phyloP scores from a whole-genome alignment of 2,329 filamentous ascomycete species.

The Escovopsis sp. region DNA sequence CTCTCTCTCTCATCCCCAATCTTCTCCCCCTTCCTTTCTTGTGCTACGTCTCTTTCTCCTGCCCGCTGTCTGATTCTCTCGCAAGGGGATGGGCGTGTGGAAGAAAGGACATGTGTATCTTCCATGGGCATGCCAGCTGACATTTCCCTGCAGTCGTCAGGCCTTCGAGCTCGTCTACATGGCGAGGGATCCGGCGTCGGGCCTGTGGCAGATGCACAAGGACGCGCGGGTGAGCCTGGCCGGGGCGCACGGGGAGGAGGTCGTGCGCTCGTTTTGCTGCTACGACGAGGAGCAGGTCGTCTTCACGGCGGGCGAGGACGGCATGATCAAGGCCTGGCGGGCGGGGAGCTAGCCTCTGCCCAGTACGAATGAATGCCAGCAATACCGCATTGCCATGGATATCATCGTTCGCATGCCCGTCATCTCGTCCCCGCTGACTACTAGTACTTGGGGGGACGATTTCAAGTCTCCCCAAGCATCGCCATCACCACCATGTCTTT shows the following conservation, averaged over 20 bases:
- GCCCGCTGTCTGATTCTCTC: too few relatives aligned
- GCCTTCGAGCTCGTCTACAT: constrained; percentile 47
- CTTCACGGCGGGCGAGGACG: constrained; percentile 44
- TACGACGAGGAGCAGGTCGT: constrained; percentile 43
- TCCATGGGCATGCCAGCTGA: too few relatives aligned
- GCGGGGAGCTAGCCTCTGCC: constrained; percentile 10
- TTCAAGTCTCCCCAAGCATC: not conserved
- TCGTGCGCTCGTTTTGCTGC: constrained; percentile 49
- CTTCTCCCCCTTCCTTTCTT: too few relatives aligned
- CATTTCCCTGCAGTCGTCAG: constrained; percentile 26
- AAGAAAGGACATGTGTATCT: not conserved
- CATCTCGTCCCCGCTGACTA: too few relatives aligned
- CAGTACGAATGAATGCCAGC: too few relatives aligned
- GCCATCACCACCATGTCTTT: not conserved
- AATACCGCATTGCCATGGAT: too few relatives aligned
- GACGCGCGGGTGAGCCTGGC: constrained; percentile 41
- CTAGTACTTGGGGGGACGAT: too few relatives aligned
- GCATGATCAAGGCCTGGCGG: constrained; percentile 41
- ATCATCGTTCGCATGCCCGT: too few relatives aligned
- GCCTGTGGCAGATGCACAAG: constrained; percentile 39
- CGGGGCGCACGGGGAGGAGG: constrained; percentile 47
- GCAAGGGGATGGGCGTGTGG: too few relatives aligned
- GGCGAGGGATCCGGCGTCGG: constrained; percentile 24
- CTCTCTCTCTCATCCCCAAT: not conserved
- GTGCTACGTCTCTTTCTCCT: too few relatives aligned